Conservation (phyloP, 2,329 filamentous ascomycete genomes). For the Penicillium sp. region DNA sequence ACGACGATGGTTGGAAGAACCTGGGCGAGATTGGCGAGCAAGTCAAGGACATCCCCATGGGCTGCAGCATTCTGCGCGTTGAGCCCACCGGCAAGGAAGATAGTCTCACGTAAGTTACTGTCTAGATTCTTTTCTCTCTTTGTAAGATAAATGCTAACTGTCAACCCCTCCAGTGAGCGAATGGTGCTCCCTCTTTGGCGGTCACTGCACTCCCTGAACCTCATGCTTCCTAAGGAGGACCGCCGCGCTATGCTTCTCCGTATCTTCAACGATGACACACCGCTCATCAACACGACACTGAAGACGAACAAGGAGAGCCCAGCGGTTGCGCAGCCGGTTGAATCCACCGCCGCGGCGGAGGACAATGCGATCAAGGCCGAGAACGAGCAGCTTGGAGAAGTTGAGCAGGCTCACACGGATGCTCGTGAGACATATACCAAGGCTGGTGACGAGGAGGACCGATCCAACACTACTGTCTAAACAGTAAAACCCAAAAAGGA, state of each 20-base stretch:
- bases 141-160: constrained; percentile 25
- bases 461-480: constrained; percentile 53
- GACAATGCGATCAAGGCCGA: constrained; percentile 43
- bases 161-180: constrained; percentile 59
- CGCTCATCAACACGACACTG: constrained; percentile 68
- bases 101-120: constrained; percentile 54
- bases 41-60: constrained; percentile 79
- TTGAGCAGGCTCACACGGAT: constrained; percentile 47
- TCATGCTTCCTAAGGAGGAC: constrained; percentile 98
- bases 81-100: constrained; percentile 70
- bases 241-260: constrained; percentile 88
- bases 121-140: not conserved
- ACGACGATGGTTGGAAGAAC: constrained; percentile 71
- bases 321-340: constrained; percentile 11
- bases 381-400: constrained; percentile 44
- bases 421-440: constrained; percentile 49
- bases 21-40: constrained; percentile 87
- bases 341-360: constrained; percentile 33
- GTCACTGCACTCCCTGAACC: constrained; percentile 85
- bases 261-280: constrained; percentile 86
- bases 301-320: constrained; percentile 29
- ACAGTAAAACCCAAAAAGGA: not conserved
- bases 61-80: constrained; percentile 86
- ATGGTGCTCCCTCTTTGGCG: constrained; percentile 95
- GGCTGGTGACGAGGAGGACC: constrained; percentile 51